A percentile compares a stretch with the other conserved stretches of the same genome.
Conservation (phyloP, 2,329 filamentous ascomycete genomes). For the Claviceps sp. region DNA sequence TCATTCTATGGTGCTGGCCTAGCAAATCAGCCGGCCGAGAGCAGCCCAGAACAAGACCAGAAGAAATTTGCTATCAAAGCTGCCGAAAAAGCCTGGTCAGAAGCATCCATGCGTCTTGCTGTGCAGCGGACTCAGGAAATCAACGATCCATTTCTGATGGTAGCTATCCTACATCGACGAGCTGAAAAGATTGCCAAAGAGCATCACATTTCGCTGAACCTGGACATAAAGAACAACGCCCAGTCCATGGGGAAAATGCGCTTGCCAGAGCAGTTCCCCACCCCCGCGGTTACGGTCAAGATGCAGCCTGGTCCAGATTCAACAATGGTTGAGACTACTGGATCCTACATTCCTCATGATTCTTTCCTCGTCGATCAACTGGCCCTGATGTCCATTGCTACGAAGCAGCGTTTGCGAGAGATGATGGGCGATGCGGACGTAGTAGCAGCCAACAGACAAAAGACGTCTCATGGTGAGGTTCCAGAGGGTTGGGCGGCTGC, state of each 20-base stretch:
- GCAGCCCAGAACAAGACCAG: conserved; percentile 33
- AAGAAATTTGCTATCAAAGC: conserved; percentile 53
- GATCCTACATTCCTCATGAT: conserved; percentile 61
- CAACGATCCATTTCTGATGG: conserved; percentile 57
- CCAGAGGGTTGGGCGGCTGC: conserved; percentile 64
- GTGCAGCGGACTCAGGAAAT: conserved; percentile 54
- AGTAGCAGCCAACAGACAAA: conserved; percentile 58
- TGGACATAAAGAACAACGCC: conserved; percentile 37
- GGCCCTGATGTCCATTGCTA: conserved; percentile 67
- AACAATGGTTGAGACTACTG: conserved; percentile 47
- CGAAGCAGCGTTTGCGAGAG: conserved; percentile 64
- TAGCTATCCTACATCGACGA: conserved; percentile 45
- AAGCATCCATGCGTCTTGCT: conserved; percentile 48
- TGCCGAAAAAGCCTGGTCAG: conserved; percentile 51
- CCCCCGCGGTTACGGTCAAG: conserved; percentile 39
- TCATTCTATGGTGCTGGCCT: conserved; percentile 52
- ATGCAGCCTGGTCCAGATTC: conserved; percentile 48
- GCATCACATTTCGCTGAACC: conserved; percentile 40
- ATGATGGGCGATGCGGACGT: conserved; percentile 65
- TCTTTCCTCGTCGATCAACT: conserved; percentile 70
- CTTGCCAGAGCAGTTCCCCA: conserved; percentile 34
- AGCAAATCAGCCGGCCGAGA: conserved; percentile 48
- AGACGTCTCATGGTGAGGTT: conserved; percentile 65
- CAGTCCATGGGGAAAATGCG: conserved; percentile 34
- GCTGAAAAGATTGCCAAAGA: conserved; percentile 45